Evolutionary conservation across 2,329 filamentous ascomycete species (phyloP), one percentile per base, ranked within the genome.

Genomic region (Didymella pinodella): DNA sequence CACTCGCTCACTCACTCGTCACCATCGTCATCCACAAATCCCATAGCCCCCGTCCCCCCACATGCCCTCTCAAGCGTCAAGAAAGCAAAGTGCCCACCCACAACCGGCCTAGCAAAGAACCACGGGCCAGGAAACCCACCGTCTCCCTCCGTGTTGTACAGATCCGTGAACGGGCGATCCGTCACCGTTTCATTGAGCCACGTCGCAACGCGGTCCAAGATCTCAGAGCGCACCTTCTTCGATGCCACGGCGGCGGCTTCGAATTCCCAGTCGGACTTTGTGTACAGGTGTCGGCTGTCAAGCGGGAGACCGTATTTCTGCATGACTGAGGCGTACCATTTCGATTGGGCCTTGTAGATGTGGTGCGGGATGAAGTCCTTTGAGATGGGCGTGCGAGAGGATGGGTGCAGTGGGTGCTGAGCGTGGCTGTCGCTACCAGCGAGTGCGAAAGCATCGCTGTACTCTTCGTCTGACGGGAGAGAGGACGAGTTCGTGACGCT

Each of bases 211-310:
- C 86, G 85, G 59, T 91, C 84, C 34, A 95, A 79, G 49, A 96
- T 92, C 73, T 90, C 86, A 2, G 84, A 82, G 53, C 92, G 84
- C 1, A 90, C 90, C 57, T 83, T 79, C 72, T 85, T 85, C 66
- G 87, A 88, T 4, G 91, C 86, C 5, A 96, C 89, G 1, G 92
- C 90, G 46, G 92, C 92, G 0, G 91, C 90, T 75, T 95, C 93
- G 75, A 96, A 93, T 68, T 95, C 89, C 92, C 92, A 96, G 78
- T 96, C 92, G 29, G 89, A 92, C 79, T 96, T 96, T 32, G 91
- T 90, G 76, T 95, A 95, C 3, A 94, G 77, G 75, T 95, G 91
- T 43, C 92, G 86, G 65, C 86, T 90, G 77, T 96, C 92, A 7
- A 96, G 84, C 0, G 92, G 92, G 3, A 96, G 79, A 1, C 92